A percentile compares a stretch with the other conserved stretches of the same genome.
Conservation (phyloP, 805 yeast genomes). For the Teunomyces lycoperdinae region DNA sequence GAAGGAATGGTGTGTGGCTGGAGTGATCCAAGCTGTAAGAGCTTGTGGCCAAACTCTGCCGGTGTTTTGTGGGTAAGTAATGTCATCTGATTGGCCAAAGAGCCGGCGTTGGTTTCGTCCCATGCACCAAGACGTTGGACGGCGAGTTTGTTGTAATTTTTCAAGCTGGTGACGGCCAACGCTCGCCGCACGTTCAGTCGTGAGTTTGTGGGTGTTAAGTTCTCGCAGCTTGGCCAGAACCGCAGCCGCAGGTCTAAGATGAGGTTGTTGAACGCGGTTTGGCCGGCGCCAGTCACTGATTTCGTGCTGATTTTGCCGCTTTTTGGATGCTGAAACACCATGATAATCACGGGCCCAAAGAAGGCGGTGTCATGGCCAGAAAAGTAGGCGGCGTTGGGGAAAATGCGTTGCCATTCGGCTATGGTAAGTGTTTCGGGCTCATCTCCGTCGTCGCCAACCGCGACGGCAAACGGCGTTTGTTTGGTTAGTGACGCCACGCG, state of each 20-base stretch:
- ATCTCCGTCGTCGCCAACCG: background rate
- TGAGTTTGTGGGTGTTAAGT: constrained; percentile 49
- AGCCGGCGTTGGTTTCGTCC: constrained; percentile 88
- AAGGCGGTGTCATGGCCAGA: constrained; percentile 45
- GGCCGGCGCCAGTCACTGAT: constrained; percentile 65
- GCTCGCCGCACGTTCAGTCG: constrained; percentile 65
- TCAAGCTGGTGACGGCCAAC: constrained; percentile 69
- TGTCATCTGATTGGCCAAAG: constrained; percentile 63
- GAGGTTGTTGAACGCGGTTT: constrained; percentile 54
- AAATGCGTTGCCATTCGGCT: background rate
- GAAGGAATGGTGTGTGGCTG: constrained; percentile 52
- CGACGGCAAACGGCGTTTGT: background rate
- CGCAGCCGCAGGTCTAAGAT: constrained; percentile 59
- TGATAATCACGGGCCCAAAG: constrained; percentile 45
- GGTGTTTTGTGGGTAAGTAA: constrained; percentile 55
- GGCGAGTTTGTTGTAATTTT: constrained; percentile 61
- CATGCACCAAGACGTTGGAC: constrained; percentile 16
- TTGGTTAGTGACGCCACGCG: background rate
- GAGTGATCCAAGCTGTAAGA: constrained; percentile 58
- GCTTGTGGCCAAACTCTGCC: constrained; percentile 49
- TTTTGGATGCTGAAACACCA: constrained; percentile 49
- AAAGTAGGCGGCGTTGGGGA: constrained; percentile 21
- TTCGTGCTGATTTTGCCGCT: constrained; percentile 50
- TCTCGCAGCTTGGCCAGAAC: constrained; percentile 77
- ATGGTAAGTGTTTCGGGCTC: background rate